Evolutionary conservation across 2,329 filamentous ascomycete genomes (phyloP), one percentile per base, ranked within the genome.

Genomic region (Colletotrichum shisoi): DNA sequence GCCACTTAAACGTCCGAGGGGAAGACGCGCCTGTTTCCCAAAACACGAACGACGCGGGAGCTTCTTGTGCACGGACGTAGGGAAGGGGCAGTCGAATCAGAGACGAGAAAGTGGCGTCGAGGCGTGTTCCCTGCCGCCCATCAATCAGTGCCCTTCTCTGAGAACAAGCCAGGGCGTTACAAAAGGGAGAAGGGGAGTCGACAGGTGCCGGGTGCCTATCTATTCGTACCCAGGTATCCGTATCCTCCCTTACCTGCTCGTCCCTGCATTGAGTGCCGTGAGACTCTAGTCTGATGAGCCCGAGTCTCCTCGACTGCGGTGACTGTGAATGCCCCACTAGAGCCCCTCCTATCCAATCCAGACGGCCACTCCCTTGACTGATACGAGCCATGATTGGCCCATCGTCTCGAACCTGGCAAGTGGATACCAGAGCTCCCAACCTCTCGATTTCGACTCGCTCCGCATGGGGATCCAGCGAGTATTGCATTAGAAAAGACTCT

Each of bases 381-480:
- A 1, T 6, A 21, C 45, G 7, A 9, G 37, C 13, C 4, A 4
- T 65, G 64, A 69, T 69, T 69, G 68, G 68, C 4, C 13, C 37
- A 11, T 3, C 19, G 13, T 21, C 56, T 69, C 60, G 49, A 61
- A 58, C 61, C 57, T 67, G 48, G 68, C 52, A 67, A 68, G 60
- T 69, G 63, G 64, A 49, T 39, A 61, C 24, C 51, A 61, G 63
- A 58, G 65, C 57, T 67, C 65, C 76, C 76, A 78, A 71, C 76
- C 76, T 76, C 76, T 78, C 73, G 69, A 74, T 74, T 78, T 76
- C 71, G 49, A 66, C 57, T 66, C 56, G 66, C 31, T 51, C 48
- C 57, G 62, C 46, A 62, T 54, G 59, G 52, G 62, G 34, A 53
- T 62, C 46, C 46, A 67, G 46, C 24, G 27, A 40, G 24, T 58